phyloP scores from a whole-genome alignment of 768 basidiomycete species.

The Mycena galopus region DNA sequence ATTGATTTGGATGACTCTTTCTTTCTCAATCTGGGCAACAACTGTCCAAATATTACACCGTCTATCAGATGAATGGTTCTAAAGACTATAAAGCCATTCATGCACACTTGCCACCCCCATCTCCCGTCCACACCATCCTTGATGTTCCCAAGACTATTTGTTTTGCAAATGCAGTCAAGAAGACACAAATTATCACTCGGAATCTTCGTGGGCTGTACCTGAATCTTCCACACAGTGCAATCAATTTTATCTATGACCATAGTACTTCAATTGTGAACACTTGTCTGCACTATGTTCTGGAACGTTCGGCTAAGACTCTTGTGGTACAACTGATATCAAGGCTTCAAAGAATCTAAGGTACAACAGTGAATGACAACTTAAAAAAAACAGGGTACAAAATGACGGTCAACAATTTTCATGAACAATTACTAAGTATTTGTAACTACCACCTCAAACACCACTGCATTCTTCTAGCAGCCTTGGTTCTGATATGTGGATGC shows the following conservation, averaged over 20 bases:
- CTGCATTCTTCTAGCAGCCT: too few species aligned
- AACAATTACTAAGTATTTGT: too few species aligned
- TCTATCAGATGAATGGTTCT: constrained; percentile 6
- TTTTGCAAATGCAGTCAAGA: constrained; percentile 38
- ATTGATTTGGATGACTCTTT: constrained; percentile 43
- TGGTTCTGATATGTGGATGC: too few species aligned
- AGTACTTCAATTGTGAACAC: too few species aligned
- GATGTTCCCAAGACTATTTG: constrained; percentile 29
- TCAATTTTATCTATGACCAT: constrained; percentile 45
- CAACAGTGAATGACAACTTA: too few species aligned
- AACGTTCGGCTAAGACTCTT: too few species aligned
- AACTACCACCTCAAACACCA: too few species aligned
- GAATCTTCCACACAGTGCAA: constrained; percentile 15
- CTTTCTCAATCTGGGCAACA: constrained; percentile 52
- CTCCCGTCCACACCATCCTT: neutral
- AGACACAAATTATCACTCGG: constrained; percentile 34
- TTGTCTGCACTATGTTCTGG: too few species aligned
- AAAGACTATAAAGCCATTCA: constrained; percentile 17
- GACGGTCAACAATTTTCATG: too few species aligned
- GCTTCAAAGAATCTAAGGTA: too few species aligned
- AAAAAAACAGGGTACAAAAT: too few species aligned
- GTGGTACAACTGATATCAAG: too few species aligned
- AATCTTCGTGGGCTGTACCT: constrained; percentile 33
- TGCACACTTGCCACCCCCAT: neutral
- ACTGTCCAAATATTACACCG: constrained; percentile 46